phyloP scores from a whole-genome alignment of 2,329 filamentous ascomycete genomes.

The Fusarium metavorans region DNA sequence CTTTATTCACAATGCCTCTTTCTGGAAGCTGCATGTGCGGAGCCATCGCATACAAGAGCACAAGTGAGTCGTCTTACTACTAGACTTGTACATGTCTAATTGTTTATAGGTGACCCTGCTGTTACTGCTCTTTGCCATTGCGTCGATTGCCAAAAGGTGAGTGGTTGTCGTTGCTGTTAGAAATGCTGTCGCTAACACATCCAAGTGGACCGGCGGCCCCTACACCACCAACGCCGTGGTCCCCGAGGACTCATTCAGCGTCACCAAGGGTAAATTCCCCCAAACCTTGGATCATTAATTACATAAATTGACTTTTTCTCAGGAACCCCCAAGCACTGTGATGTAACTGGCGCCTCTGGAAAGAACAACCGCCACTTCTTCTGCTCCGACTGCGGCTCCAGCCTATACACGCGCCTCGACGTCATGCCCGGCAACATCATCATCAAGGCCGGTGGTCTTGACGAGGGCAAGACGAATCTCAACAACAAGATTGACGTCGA shows the following conservation, averaged over 20 bases:
- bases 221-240: constrained; percentile 67
- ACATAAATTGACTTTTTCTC: background rate
- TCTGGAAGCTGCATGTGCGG: constrained; percentile 54
- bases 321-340: constrained; percentile 62
- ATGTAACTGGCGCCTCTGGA: constrained; percentile 60
- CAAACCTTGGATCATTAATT: background rate
- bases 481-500: constrained; percentile 60
- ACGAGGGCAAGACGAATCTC: constrained; percentile 59
- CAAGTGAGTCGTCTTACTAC: constrained; percentile 40
- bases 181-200: background rate
- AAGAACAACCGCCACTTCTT: constrained; percentile 63
- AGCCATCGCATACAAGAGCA: constrained; percentile 50
- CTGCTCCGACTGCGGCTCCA: constrained; percentile 62
- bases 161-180: background rate
- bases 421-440: constrained; percentile 61
- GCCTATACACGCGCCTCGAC: constrained; percentile 63
- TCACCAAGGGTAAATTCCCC: constrained; percentile 58
- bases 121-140: constrained; percentile 65
- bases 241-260: constrained; percentile 57
- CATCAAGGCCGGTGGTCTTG: constrained; percentile 62
- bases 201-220: constrained; percentile 62
- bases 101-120: constrained; percentile 52
- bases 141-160: constrained; percentile 65
- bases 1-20: constrained; percentile 32
- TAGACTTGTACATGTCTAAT: background rate